phyloP scores from a whole-genome alignment of 2,329 filamentous ascomycete species.

The Dothideomycetes sp. region DNA sequence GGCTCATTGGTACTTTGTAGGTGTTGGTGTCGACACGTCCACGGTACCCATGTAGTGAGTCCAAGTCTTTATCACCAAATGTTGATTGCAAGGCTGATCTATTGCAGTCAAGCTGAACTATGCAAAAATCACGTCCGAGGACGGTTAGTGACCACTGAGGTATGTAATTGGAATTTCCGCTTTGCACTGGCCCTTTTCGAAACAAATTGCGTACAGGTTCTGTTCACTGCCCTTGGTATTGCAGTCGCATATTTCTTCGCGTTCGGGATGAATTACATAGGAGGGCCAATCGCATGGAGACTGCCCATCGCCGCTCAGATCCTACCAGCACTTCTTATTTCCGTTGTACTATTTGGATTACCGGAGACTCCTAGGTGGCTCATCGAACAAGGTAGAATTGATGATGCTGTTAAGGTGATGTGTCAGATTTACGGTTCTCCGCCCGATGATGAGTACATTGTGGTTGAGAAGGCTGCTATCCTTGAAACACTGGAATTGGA shows the following conservation, averaged over 20 bases:
- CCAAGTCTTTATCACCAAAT: no score
- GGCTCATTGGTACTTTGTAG: conserved; percentile 1
- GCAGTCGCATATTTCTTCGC: conserved; percentile 13
- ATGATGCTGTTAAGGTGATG: conserved; percentile 16
- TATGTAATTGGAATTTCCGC: no score
- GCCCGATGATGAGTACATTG: conserved; percentile 14
- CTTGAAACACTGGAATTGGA: conserved; percentile 23
- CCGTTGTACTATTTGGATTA: conserved; percentile 21
- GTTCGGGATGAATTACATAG: conserved; percentile 19
- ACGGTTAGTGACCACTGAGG: conserved; percentile 13
- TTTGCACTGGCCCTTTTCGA: conserved; percentile 7
- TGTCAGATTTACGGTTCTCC: conserved; percentile 15
- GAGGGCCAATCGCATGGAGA: conserved; percentile 29
- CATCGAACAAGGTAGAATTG: conserved; percentile 17
- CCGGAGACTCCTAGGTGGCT: conserved; percentile 29
- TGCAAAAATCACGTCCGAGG: conserved; percentile 15
- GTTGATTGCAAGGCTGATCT: no score
- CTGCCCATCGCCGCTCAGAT: conserved; percentile 32
- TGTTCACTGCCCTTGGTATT: conserved; percentile 17
- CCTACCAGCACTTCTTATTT: conserved; percentile 30
- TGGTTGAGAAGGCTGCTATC: conserved; percentile 18
- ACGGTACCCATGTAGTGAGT: conserved; percentile 26
- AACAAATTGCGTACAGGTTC: no score
- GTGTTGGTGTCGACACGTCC: conserved; percentile 4
- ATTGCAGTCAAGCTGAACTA: conserved; percentile 12